Base-by-base conservation (phyloP, 257 asterid genomes). In the Solanum rostratum region DNA sequence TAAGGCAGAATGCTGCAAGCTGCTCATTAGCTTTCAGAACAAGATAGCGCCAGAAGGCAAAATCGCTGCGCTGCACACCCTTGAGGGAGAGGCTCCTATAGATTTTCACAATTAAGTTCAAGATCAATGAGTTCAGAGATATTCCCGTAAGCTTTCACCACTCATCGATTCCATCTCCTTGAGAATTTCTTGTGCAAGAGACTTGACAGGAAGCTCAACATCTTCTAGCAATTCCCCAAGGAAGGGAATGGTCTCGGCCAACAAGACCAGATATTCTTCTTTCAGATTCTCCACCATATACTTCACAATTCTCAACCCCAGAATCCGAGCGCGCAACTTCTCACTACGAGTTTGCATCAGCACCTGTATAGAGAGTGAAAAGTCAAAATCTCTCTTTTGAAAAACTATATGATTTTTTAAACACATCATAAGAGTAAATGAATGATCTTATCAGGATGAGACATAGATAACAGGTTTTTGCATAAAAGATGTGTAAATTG, bases 291-390 rank as follows among this genome's bases (percentile, higher is more conserved):
- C 98, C 9, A 95, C 88, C 2, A 96, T 87, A 70, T 85, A 85
- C 86, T 88, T 94, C 0, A 95, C 90, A 19, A 95, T 93, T 84
- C 95, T 90, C 89, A 96, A 90, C 52, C 97, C 97, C 92, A 96
- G 84, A 12, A 96, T 87, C 27, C 98, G 94, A 52, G 93, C 55
- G 1, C 99, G 98, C 4, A 84, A 84, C 90, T 91, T 95, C 84
- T 94, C 98, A 39, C 95, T 91, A 49, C 99, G 97, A 43, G 99
- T 93, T 71, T 93, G 98, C 99, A 95, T 93, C 91, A 96, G 85
- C 43, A 96, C 98, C 99, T 96, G 91, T 84, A 89, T 49, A 76
- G 15, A 49, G 15, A 49, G 45, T 49, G 16, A 27, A 30, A 43
- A 76, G 62, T 76, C 27, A 76, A 46, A 3, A 45, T 46, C 65